Conservation (phyloP, 202 grass and related monocot species). For the Digitaria exilis region DNA sequence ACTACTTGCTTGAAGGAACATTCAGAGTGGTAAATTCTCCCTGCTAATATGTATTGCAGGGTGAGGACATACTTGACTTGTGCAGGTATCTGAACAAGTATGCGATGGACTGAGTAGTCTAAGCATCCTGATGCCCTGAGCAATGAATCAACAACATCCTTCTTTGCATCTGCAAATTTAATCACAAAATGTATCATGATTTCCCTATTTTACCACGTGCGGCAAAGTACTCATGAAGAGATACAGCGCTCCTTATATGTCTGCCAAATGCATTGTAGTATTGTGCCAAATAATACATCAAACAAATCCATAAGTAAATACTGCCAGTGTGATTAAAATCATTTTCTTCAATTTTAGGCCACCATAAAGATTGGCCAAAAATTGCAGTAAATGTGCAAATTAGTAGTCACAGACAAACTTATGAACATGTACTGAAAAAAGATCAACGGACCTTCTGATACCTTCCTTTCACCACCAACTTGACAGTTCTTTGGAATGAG, state of each 20-base stretch:
- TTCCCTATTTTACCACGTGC: neutral
- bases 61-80: conserved; percentile 67
- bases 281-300: neutral
- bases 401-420: neutral
- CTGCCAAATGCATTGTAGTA: neutral
- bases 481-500: conserved; percentile 56
- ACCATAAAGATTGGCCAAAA: neutral
- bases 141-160: conserved; percentile 77
- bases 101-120: conserved; percentile 68
- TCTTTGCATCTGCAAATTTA: conserved; percentile 60
- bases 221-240: neutral
- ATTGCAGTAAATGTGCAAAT: neutral
- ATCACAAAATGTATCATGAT: neutral
- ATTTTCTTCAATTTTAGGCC: neutral
- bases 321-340: neutral
- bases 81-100: conserved; percentile 79
- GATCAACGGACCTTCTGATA: conserved; percentile 70
- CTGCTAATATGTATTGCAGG: conserved; percentile 10
- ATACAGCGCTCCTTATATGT: neutral
- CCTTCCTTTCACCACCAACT: conserved; percentile 57
- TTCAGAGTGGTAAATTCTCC: neutral
- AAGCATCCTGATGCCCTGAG: conserved; percentile 89
- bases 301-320: neutral
- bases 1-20: conserved; percentile 1
- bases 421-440: neutral